Base-by-base conservation (phyloP, 768 basidiomycete species). In the Cystofilobasidium bisporidii region DNA sequence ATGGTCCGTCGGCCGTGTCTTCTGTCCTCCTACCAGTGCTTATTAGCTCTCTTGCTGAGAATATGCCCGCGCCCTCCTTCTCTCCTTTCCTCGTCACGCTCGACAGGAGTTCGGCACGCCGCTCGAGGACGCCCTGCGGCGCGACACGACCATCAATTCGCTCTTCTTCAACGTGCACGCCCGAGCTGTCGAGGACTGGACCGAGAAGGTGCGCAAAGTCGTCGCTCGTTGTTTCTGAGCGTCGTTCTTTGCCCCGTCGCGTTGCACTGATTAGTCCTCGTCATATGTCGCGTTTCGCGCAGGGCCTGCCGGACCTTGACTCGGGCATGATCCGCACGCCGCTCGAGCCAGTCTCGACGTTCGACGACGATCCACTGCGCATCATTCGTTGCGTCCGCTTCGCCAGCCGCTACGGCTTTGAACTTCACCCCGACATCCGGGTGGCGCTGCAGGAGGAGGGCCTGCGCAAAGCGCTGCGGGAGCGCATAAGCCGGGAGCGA, bases 151-250 rank as follows among this genome's bases (percentile, higher is more conserved):
- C 1, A 96, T 99, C 76, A 99, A 99, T 74, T 81, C 94, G 0
- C 79, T 99, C 10, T 98, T 98, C 79, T 98, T 93, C 79, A 98
- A 99, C 71, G 83, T 99, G 1, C 91, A 96, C 73, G 86, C 87
- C 0, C 83, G 85, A 18, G 71, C 79, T 3, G 86, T 99, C 2
- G 96, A 99, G 74, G 96, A 99, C 75, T 82, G 82, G 72, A 94
- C 91, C 1, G 82, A 81, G 72, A 48, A 36, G 47, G 48, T 24
- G 36, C 48, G 30, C n/a, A 40, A 30, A 18, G 28, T 28, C 12
- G 6, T 36, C 36, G 48, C 41, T 26, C 30, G 9, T 48, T 33
- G 48, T 38, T 63, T 53, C 48, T 11, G 33, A 22, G 41, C 3
- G 11, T 12, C 28, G 3, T 58, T 33, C 28, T 4, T 12, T 22